Evolutionary conservation across 2,329 filamentous ascomycete species (phyloP).

Genomic region (Camillea tinctor): DNA sequence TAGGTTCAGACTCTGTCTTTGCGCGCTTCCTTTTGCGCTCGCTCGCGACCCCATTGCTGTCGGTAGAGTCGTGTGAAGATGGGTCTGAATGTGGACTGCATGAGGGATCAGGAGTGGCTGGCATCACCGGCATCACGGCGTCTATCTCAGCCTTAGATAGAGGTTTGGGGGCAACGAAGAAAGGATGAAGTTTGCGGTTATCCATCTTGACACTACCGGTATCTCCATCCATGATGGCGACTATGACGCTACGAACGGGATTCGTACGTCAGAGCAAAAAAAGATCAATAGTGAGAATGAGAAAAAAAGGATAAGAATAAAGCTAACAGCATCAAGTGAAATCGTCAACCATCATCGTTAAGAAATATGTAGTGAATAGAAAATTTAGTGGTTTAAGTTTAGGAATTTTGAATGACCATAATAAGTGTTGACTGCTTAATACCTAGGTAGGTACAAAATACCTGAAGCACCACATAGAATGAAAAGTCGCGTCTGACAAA

Average conservation of each 20-base stretch:
- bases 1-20: conserved; percentile 35
- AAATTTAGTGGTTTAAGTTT: too few relatives aligned
- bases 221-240: conserved; percentile 45
- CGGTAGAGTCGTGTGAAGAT: conserved; percentile 6
- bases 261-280: not conserved
- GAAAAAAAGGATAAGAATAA: not conserved
- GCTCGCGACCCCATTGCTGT: conserved; percentile 28
- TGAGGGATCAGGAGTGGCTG: conserved; percentile 32
- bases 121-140: conserved; percentile 22
- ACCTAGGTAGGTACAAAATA: too few relatives aligned
- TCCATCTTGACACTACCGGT: conserved; percentile 32
- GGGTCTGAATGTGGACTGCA: conserved; percentile 30
- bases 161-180: conserved; percentile 42
- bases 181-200: conserved; percentile 53
- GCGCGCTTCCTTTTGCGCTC: conserved; percentile 42
- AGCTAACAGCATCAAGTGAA: not conserved
- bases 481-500: conserved; percentile 13
- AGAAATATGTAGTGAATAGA: too few relatives aligned
- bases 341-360: not conserved
- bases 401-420: too few relatives aligned
- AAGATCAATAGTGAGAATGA: conserved; percentile 12
- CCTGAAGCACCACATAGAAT: too few relatives aligned
- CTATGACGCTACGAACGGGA: conserved; percentile 29
- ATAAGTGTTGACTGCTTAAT: too few relatives aligned
- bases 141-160: conserved; percentile 10